Evolutionary conservation across 1,284 basidiomycete species (phyloP).

Genomic region (Veloporphyrellus conicus): DNA sequence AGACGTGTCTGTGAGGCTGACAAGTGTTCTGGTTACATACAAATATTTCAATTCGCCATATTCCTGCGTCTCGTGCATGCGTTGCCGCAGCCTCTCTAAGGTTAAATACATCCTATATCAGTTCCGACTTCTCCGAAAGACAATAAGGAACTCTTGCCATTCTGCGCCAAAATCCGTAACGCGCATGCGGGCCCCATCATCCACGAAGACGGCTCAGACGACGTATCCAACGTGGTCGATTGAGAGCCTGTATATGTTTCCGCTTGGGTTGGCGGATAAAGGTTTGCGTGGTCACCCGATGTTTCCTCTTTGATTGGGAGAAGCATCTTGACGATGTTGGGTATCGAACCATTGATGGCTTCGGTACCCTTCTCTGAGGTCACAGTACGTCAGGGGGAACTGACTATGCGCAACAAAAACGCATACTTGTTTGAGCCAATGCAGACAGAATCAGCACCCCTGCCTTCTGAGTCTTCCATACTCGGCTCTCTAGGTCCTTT

Average conservation of each 20-base stretch:
- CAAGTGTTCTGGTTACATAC: constrained; percentile 6
- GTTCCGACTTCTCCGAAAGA: not conserved
- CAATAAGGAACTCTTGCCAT: not conserved
- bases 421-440: constrained; percentile 11
- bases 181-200: not conserved
- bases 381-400: not conserved
- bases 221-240: too few species aligned
- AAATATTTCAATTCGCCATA: constrained; percentile 8
- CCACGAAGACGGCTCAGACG: too few species aligned
- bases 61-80: not conserved
- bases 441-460: constrained; percentile 10
- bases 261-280: too few species aligned
- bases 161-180: not conserved
- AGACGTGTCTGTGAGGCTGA: constrained; percentile 2
- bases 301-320: not conserved
- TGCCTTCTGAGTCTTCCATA: constrained; percentile 9
- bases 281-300: too few species aligned
- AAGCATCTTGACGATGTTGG: constrained; percentile 8
- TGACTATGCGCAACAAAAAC: not conserved
- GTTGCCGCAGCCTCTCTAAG: constrained; percentile 3
- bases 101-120: constrained; percentile 1
- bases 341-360: not conserved
- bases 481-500: not conserved
- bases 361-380: constrained; percentile 3
- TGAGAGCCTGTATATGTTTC: too few species aligned